Evolutionary conservation across 495 filamentous ascomycete genomes (phyloP).

Genomic region (Hypoxylon trugodes): DNA sequence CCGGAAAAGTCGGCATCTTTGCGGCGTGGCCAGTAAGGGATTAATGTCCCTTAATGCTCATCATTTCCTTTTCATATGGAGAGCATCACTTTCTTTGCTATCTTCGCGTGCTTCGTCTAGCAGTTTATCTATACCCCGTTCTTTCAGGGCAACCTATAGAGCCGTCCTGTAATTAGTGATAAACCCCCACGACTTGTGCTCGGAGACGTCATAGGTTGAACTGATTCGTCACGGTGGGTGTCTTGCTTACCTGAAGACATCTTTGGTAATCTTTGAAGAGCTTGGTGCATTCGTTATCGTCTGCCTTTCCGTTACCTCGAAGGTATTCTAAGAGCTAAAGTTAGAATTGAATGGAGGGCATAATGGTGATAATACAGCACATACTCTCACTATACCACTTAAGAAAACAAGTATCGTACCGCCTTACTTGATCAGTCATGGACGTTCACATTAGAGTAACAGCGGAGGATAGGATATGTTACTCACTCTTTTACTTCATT

Average conservation of each 20-base stretch:
- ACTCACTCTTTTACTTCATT: conserved; percentile 88
- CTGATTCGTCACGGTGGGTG: neutral
- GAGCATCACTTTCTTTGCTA: conserved; percentile 79
- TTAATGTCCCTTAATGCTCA: neutral
- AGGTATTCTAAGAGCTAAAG: conserved; percentile 73
- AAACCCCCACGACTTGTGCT: neutral
- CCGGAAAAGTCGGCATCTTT: conserved; percentile 31
- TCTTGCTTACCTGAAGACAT: conserved; percentile 73
- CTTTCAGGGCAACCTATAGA: conserved; percentile 77
- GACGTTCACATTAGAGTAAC: too few species aligned
- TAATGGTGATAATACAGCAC: conserved; percentile 37
- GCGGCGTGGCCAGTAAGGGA: neutral
- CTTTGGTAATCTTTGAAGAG: conserved; percentile 86
- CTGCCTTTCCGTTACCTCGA: conserved; percentile 71
- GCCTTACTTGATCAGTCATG: conserved; percentile 59
- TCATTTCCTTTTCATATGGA: conserved; percentile 69
- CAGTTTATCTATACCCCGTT: conserved; percentile 85
- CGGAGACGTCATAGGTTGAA: conserved; percentile 7
- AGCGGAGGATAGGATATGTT: neutral
- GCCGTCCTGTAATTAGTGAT: neutral
- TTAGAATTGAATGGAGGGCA: conserved; percentile 1
- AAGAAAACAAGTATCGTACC: conserved; percentile 91
- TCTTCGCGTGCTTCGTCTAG: conserved; percentile 84
- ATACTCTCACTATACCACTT: conserved; percentile 97
- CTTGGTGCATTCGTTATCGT: conserved; percentile 80